Conservation (phyloP, 208 protist species). For the Leishmania gerbilli region DNA sequence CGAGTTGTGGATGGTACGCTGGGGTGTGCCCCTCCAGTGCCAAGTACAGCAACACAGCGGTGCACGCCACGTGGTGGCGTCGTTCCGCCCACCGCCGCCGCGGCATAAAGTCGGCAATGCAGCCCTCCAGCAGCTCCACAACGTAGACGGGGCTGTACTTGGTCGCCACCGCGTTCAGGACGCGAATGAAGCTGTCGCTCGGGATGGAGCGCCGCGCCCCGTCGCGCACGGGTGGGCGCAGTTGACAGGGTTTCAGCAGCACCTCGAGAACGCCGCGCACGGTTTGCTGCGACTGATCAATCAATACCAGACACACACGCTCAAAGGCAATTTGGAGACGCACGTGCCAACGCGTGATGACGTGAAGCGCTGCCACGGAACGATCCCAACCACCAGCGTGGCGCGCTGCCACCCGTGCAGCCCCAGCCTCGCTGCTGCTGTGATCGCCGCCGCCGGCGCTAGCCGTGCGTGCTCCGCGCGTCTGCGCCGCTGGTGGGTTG, state of each 20-base stretch:
- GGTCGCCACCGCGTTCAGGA: conserved; percentile 69
- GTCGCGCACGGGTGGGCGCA: conserved; percentile 62
- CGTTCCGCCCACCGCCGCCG: conserved; percentile 61
- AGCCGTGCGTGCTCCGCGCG: neutral
- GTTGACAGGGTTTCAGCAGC: conserved; percentile 65
- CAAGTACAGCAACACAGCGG: conserved; percentile 70
- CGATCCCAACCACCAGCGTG: neutral
- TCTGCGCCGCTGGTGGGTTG: neutral
- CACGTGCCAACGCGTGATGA: conserved; percentile 68
- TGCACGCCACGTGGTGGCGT: conserved; percentile 71
- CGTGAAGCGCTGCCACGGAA: conserved; percentile 16
- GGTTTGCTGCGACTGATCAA: conserved; percentile 65
- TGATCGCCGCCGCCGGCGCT: neutral
- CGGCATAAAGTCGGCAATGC: conserved; percentile 62
- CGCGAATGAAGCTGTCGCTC: conserved; percentile 68
- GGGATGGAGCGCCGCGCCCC: conserved; percentile 55
- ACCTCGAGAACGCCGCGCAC: conserved; percentile 78
- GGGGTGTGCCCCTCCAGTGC: conserved; percentile 73
- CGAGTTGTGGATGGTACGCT: conserved; percentile 35
- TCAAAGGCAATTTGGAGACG: conserved; percentile 76
- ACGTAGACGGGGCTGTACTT: conserved; percentile 45
- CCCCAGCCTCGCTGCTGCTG: neutral
- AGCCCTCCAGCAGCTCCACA: conserved; percentile 63
- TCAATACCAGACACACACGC: conserved; percentile 61
- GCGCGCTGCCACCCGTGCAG: neutral